Evolutionary conservation across 345 rosid genomes (phyloP), one percentile per base, ranked within the genome.

Genomic region (Xanthoceras sorbifolium): DNA sequence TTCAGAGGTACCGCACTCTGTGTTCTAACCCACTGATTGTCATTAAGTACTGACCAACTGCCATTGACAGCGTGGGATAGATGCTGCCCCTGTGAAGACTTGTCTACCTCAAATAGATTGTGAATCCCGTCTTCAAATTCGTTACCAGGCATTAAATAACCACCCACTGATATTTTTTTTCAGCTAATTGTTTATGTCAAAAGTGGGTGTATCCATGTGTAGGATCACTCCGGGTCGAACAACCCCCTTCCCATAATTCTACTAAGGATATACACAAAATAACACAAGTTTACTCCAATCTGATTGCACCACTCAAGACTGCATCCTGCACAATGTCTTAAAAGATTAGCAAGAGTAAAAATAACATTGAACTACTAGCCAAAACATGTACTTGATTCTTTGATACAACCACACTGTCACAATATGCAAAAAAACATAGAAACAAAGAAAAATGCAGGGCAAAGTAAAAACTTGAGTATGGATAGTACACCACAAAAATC

Each of bases 131-230:
- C 80, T 74, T 83, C 86, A 79, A 76, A 68, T 79, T 76, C 79
- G 81, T 84, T 76, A 76, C 77, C 88, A 84, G 85, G 92, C 89
- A 89, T 87, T 84, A 80, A 86, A 84, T 71, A 78, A 57, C 32
- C 64, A 36, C 70, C 73, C 60, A 63, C 80, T 75, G 75, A 76
- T 32, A 52, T 54, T 54, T 55, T 29, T 8, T 77, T 77, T 69
- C 82, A 79, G 76, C 84, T 77, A 69, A 64, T 77, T 59, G 62
- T 82, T 81, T 78, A 44, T n/a, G 40, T 50, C 32, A 25, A 79
- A 52, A 44, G 57, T 60, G 52, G 65, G 81, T 75, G 63, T 75
- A 77, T 74, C 85, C 85, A 87, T 82, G 40, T 60, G 69, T 57
- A 76, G 68, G 52, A 36, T 67, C 71, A 72, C 66, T 75, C 64